These are phyloP conservation scores for Polygonum maritimum DNA, from an alignment of 148 eudicot species.

Conservation along the genomic window DNA sequence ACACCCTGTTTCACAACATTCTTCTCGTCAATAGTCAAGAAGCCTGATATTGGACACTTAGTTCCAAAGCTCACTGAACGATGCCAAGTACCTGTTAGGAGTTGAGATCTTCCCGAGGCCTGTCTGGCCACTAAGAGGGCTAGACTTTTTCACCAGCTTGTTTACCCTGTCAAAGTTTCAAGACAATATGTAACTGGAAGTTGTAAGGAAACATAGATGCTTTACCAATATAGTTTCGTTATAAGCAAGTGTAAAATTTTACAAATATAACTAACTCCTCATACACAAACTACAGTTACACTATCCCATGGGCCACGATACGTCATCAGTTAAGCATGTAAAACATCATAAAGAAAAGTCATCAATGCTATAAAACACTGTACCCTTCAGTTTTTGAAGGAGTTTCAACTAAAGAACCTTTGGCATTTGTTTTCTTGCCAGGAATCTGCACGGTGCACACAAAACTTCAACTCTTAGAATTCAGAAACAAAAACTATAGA, in stretches of 20 bases:
- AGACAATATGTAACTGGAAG: not conserved
- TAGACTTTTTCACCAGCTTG: conserved; percentile 40
- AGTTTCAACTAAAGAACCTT: conserved; percentile 29
- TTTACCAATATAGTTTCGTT: not conserved
- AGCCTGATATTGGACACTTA: not conserved
- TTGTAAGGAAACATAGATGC: not conserved
- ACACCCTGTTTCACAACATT: conserved; percentile 27
- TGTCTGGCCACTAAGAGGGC: conserved; percentile 31
- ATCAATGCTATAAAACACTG: conserved; percentile 5
- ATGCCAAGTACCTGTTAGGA: conserved; percentile 37
- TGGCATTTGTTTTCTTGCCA: conserved; percentile 27
- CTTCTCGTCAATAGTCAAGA: not conserved
- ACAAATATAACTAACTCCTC: not conserved
- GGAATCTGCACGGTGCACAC: conserved; percentile 36
- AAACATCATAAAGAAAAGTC: not conserved
- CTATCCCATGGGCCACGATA: not conserved
- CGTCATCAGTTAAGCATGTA: not conserved
- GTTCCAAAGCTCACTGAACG: not conserved
- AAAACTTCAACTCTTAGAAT: not conserved
- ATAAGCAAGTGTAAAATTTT: not conserved
- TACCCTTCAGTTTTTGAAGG: conserved; percentile 54
- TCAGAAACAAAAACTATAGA: not conserved
- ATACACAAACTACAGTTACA: not conserved
- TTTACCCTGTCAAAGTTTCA: conserved; percentile 24
- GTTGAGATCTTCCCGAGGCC: conserved; percentile 40